These are phyloP conservation scores for Russula foetens DNA, from an alignment of 768 basidiomycete genomes.

Conservation along the genomic window DNA sequence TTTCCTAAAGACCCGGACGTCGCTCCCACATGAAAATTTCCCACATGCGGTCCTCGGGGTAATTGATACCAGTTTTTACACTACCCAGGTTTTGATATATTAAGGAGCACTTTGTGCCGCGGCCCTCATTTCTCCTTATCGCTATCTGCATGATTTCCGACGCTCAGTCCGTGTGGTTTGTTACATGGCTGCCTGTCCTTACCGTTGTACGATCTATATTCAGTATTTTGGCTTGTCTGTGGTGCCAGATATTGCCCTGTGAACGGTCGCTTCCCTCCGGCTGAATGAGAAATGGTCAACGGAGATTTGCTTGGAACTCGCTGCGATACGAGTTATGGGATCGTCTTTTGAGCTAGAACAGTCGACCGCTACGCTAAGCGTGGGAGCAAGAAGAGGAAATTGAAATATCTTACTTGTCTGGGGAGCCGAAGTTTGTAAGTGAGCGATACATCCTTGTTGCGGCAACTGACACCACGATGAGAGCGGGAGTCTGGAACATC, in stretches of 20 bases:
- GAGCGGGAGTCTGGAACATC: constrained; percentile 3
- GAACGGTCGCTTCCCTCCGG: neutral
- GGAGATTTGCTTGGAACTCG: neutral
- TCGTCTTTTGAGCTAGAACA: neutral
- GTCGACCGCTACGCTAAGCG: neutral
- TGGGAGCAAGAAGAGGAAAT: neutral
- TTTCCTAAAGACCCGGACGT: too few species aligned
- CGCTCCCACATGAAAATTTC: too few species aligned
- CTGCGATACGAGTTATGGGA: too few species aligned
- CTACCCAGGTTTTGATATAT: too few species aligned
- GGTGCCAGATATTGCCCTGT: neutral
- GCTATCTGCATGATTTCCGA: neutral
- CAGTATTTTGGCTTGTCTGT: neutral
- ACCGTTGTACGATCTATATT: too few species aligned
- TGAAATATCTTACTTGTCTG: neutral
- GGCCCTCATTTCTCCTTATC: neutral
- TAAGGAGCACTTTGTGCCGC: too few species aligned
- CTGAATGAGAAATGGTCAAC: neutral
- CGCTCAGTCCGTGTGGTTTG: neutral
- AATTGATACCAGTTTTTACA: too few species aligned
- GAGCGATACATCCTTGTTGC: constrained; percentile 8
- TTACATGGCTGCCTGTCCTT: neutral
- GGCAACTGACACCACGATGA: neutral
- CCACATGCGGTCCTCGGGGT: too few species aligned
- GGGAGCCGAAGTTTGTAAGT: neutral